Conservation (phyloP, 2,329 filamentous ascomycete genomes). For the Thelonectria discophora region DNA sequence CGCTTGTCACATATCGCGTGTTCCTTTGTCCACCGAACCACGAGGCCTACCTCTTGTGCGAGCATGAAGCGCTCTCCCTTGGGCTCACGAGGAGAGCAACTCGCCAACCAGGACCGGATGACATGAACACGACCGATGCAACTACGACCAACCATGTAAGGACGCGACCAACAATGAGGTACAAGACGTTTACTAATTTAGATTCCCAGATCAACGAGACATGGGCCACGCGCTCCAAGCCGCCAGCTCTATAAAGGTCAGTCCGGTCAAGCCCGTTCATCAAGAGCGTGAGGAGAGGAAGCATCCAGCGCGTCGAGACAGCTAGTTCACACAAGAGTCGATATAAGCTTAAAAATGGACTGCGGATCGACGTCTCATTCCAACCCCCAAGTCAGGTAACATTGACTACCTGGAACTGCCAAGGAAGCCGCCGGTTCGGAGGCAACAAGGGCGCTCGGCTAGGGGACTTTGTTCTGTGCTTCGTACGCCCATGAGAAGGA, state of each 20-base stretch:
- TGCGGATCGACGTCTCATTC: constrained; percentile 17
- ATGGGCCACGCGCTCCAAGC: neutral
- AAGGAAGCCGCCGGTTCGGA: constrained; percentile 3
- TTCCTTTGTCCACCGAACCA: neutral
- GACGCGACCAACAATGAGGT: neutral
- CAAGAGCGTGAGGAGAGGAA: neutral
- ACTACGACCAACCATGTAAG: neutral
- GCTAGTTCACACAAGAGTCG: constrained; percentile 26
- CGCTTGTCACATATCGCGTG: constrained; percentile 6
- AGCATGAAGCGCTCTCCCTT: neutral
- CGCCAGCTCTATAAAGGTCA: neutral
- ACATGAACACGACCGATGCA: neutral
- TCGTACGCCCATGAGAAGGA: constrained; percentile 7
- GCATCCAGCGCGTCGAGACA: constrained; percentile 3
- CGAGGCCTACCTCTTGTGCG: neutral
- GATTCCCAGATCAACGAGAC: neutral
- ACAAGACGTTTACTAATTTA: neutral
- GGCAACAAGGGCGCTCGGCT: constrained; percentile 27
- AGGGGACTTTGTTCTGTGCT: constrained; percentile 5
- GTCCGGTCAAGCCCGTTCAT: neutral
- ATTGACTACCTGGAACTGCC: neutral
- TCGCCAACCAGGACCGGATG: neutral
- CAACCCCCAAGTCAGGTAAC: constrained; percentile 27
- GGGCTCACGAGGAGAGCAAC: neutral
- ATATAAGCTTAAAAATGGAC: constrained; percentile 43